phyloP scores from a whole-genome alignment of 345 rosid species.

The Lepidium africanum region DNA sequence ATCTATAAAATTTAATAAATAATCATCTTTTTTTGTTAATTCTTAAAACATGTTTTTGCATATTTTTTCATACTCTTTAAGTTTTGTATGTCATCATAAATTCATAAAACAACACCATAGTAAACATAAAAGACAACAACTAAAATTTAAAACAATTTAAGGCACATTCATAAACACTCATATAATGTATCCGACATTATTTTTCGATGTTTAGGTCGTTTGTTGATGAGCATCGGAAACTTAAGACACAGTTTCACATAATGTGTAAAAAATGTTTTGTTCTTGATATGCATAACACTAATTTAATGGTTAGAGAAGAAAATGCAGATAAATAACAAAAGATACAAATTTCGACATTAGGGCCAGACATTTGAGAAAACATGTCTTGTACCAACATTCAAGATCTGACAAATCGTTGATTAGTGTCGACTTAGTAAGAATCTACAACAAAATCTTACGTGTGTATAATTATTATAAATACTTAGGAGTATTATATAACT shows the following conservation, averaged over 20 bases:
- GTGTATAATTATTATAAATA: not conserved
- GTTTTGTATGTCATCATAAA: too few relatives aligned
- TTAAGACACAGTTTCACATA: not conserved
- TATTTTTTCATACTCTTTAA: too few relatives aligned
- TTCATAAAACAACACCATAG: not conserved
- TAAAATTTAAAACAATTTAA: not conserved
- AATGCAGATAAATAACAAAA: not conserved
- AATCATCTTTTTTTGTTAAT: too few relatives aligned
- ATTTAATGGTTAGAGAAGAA: not conserved
- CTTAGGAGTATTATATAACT: not conserved
- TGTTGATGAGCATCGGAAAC: not conserved
- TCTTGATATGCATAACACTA: not conserved
- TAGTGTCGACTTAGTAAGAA: too few relatives aligned
- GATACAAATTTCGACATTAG: constrained; percentile 1
- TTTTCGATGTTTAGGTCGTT: constrained; percentile 7
- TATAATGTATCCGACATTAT: not conserved
- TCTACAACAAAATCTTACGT: not conserved
- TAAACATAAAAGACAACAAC: not conserved
- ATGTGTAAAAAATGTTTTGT: not conserved
- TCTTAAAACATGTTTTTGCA: too few relatives aligned
- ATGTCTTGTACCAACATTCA: constrained; percentile 1
- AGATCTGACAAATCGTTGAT: constrained; percentile 9
- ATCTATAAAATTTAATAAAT: too few relatives aligned
- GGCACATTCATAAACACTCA: not conserved
- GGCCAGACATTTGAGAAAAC: constrained; percentile 5